Conservation (phyloP, 805 yeast species). For the Saccharomycopsis sp. region DNA sequence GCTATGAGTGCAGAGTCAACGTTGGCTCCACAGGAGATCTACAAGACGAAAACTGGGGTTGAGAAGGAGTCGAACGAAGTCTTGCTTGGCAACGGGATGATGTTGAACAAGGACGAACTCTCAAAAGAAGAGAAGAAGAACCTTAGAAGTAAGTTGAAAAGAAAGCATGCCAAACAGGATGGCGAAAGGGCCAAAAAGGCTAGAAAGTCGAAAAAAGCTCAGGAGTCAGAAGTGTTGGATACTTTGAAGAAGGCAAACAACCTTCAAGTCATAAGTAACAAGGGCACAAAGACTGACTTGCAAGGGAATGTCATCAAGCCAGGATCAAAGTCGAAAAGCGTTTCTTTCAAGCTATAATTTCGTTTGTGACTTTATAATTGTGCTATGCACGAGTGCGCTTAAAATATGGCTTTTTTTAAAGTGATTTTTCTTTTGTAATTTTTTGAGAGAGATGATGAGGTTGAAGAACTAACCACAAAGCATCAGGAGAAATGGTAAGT, state of each 20-base stretch:
- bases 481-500: neutral
- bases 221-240: conserved; percentile 55
- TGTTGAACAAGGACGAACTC: conserved; percentile 74
- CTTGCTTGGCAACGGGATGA: conserved; percentile 64
- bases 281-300: conserved; percentile 67
- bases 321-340: conserved; percentile 21
- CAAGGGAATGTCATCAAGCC: conserved; percentile 55
- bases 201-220: conserved; percentile 37
- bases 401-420: too few relatives aligned
- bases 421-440: too few relatives aligned
- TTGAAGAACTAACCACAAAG: too few relatives aligned
- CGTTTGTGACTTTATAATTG: neutral
- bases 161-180: neutral
- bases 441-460: too few relatives aligned
- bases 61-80: conserved; percentile 51
- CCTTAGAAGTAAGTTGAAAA: conserved; percentile 74
- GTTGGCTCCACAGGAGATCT: conserved; percentile 93
- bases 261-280: conserved; percentile 66
- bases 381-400: too few relatives aligned
- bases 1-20: conserved; percentile 63
- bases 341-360: conserved; percentile 14
- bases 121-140: conserved; percentile 80
- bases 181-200: conserved; percentile 23
- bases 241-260: conserved; percentile 69
- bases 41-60: conserved; percentile 37